Evolutionary conservation across 2,329 filamentous ascomycete genomes (phyloP), one percentile per base, ranked within the genome.

Genomic region (Dryadomyces sulphureus): DNA sequence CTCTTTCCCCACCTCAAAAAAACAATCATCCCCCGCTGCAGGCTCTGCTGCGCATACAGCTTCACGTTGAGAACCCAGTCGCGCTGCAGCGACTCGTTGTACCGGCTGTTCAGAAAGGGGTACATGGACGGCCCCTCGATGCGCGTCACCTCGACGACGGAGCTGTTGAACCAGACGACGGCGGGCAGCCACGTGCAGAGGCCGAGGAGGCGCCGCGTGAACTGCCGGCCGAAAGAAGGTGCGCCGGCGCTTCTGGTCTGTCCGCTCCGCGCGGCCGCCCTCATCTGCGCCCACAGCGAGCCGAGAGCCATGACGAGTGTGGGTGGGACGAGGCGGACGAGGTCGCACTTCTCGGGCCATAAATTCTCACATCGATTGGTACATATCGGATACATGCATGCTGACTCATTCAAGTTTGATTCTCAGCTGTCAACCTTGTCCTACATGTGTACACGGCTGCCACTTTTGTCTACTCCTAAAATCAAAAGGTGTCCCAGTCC

Each of bases 1-100:
- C 36, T 5, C 3, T 55, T 7, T 1, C 55, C 69, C 21, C 60
- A 81, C 79, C 75, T 68, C 55, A 88, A 77, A 11, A 78, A 80
- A 47, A 90, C 78, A 39, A 90, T 65, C 77, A 87, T 86, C 47
- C 85, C 85, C 50, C 82, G 70, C 57, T 75, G 63, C 34, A 89
- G 56, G 24, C 71, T 66, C 41, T 73, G 63, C 48, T 72, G 69
- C 21, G 76, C 69, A 49, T 72, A 70, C 60, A 72, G 70, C 57
- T 79, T 81, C 56, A 66, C 70, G 46, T 71, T 75, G 51, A 79
- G 59, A 27, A 77, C 72, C n/a, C 74, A 49, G 51, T 83, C 78
- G 43, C 68, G 60, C 34, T 61, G 59, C 51, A 65, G 65, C 48
- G 67, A 77, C 55, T 70, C 68, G 56, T 80, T 68, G 55, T 69